phyloP scores from a whole-genome alignment of 2,329 filamentous ascomycete genomes.

The Teratosphaeria pseudoeucalypti region DNA sequence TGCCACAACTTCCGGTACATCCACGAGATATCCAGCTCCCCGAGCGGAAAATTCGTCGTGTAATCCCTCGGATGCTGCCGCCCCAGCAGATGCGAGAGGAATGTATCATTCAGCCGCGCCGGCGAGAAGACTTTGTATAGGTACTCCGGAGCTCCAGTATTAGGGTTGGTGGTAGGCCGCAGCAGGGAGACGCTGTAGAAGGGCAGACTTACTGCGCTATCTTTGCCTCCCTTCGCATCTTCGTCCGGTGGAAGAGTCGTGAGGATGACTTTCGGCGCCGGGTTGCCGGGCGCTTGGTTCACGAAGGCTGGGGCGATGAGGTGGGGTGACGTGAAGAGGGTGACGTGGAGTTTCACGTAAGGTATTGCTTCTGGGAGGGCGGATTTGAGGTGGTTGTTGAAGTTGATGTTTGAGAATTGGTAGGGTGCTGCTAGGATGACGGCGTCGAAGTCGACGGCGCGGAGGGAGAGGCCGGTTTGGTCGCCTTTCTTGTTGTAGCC shows the following conservation, averaged over 20 bases:
- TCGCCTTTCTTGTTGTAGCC: not conserved
- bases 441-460: conserved; percentile 32
- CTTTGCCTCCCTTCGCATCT: conserved; percentile 34
- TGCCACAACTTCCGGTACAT: conserved; percentile 67
- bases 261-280: conserved; percentile 63
- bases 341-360: conserved; percentile 80
- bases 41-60: conserved; percentile 8
- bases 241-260: conserved; percentile 65
- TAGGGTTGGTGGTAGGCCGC: conserved; percentile 47
- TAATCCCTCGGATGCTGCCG: conserved; percentile 19
- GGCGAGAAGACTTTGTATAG: conserved; percentile 61
- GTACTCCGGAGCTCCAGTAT: conserved; percentile 34
- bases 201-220: conserved; percentile 58
- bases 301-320: conserved; percentile 65
- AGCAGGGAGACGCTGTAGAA: conserved; percentile 84
- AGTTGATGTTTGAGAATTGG: conserved; percentile 63
- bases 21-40: conserved; percentile 55
- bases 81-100: conserved; percentile 41
- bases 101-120: conserved; percentile 34
- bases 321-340: conserved; percentile 70
- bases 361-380: conserved; percentile 64
- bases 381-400: conserved; percentile 34
- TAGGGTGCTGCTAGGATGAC: conserved; percentile 75
- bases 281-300: conserved; percentile 46
- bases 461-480: not conserved